Evolutionary conservation across 2,329 filamentous ascomycete genomes (phyloP), one percentile per base, ranked within the genome.

Genomic region (Fusarium tjaetaba): DNA sequence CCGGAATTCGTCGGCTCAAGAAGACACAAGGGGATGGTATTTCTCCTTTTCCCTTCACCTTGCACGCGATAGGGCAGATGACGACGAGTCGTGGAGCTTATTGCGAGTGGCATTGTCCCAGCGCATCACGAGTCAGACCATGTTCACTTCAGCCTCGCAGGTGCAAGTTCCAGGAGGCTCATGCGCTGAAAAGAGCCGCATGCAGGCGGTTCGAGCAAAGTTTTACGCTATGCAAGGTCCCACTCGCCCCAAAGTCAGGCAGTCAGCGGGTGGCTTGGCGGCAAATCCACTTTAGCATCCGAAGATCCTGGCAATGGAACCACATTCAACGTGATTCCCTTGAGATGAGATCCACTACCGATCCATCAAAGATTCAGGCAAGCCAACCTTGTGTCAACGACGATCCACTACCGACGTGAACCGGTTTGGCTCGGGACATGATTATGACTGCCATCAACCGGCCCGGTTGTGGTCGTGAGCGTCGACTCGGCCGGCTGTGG

Each of bases 311-410:
- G 65, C 56, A 63, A 61, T 70, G 52, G 68, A 49, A 72, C 74
- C 74, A 73, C 62, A 48, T 38, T 57, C 61, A 64, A 61, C 55
- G 56, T 75, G 72, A 75, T 68, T 64, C 55, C 61, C 42, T 48
- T 71, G 67, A 70, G 74, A 76, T 76, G 67, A 76, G 74, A 75
- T 76, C 74, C 75, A 76, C 75, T 41, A 26, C 52, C 61, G 68
- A 75, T 75, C 67, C 75, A 72, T 69, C 61, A 60, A 74, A 62
- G 71, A 76, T 74, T 76, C 53, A 63, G 49, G 34, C 52, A 71
- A 77, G 72, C 66, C 78, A 78, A 77, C 75, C 76, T 72, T 78
- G 74, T 77, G 75, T 76, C 73, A 74, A 78, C 76, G 76, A 71
- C 76, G 72, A 67, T 77, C 76, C 75, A 77, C 76, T 64, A 51